These are phyloP conservation scores for Nematodospora valgi DNA, from an alignment of 805 yeast genomes.

Conservation along the genomic window DNA sequence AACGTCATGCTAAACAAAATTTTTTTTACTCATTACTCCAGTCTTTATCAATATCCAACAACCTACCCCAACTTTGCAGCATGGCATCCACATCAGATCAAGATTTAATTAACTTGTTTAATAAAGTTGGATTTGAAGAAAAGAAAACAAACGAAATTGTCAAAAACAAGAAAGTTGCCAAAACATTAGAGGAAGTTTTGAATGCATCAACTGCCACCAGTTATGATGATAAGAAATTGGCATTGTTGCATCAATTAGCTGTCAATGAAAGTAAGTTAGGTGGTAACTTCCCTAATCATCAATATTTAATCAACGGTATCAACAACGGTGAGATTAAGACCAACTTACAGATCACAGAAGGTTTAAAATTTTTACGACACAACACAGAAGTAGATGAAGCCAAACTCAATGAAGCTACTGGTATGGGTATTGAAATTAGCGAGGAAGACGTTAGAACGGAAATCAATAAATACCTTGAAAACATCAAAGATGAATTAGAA, in stretches of 20 bases:
- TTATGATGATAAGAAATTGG: slow-evolving; percentile 54
- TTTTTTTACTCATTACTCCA: no score
- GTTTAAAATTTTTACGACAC: slow-evolving; percentile 58
- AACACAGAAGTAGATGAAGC: slow-evolving; percentile 18
- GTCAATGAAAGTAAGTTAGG: slow-evolving; percentile 55
- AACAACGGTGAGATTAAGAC: slow-evolving; percentile 61
- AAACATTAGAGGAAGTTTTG: slow-evolving; percentile 45
- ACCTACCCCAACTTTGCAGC: no score
- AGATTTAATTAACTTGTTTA: slow-evolving; percentile 34
- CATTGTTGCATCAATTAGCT: slow-evolving; percentile 76
- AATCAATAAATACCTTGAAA: slow-evolving; percentile 58
- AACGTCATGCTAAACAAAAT: no score
- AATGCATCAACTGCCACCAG: slow-evolving; percentile 9
- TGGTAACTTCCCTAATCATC: slow-evolving; percentile 47
- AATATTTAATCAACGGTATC: slow-evolving; percentile 58
- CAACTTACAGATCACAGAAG: slow-evolving; percentile 75
- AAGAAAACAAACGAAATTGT: slow-evolving; percentile 73
- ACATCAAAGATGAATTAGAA: slow-evolving; percentile 56
- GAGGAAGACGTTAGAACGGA: slow-evolving; percentile 59
- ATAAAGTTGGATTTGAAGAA: slow-evolving; percentile 63
- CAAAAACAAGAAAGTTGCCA: slow-evolving; percentile 82
- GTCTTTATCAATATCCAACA: no score
- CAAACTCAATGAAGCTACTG: slow-evolving; percentile 59
- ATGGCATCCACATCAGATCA: slow-evolving; percentile 12
- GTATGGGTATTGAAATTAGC: slow-evolving; percentile 76